Evolutionary conservation across 495 filamentous ascomycete species (phyloP).

Genomic region (Aspergillus coremiiformis): DNA sequence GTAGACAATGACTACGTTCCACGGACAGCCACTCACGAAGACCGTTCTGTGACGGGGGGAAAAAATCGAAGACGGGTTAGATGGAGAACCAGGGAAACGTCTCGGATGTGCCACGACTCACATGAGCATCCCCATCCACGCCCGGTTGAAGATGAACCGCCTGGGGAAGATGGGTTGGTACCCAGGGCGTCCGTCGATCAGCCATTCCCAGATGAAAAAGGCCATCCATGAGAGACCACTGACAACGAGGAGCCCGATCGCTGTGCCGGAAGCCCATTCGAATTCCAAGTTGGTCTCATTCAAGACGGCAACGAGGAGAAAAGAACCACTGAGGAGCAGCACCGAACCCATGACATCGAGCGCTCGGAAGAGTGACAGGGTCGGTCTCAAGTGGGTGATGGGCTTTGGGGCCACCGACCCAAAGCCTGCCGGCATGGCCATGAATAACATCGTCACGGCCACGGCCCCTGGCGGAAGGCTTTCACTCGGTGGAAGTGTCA

Average conservation of each 20-base stretch:
- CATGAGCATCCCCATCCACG: constrained; percentile 29
- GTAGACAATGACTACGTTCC: constrained; percentile 44
- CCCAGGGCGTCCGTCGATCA: constrained; percentile 20
- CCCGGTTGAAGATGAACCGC: constrained; percentile 26
- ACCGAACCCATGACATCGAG: constrained; percentile 53
- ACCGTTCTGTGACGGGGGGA: background rate
- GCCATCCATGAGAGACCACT: constrained; percentile 25
- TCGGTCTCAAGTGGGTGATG: constrained; percentile 7
- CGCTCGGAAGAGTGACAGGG: constrained; percentile 22
- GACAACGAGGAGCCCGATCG: constrained; percentile 40
- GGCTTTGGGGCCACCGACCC: background rate
- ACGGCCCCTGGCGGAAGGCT: constrained; percentile 20
- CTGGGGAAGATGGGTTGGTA: constrained; percentile 33
- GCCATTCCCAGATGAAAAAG: constrained; percentile 35
- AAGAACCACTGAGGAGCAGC: constrained; percentile 45
- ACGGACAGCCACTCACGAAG: constrained; percentile 44
- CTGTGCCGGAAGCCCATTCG: constrained; percentile 31
- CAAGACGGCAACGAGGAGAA: constrained; percentile 50
- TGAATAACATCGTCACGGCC: constrained; percentile 13
- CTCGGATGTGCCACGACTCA: constrained; percentile 2
- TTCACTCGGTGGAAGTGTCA: background rate
- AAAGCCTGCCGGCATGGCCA: constrained; percentile 25
- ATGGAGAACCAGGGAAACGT: constrained; percentile 8
- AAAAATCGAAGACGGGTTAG: background rate
- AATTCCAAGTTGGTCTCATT: constrained; percentile 48